These are phyloP conservation scores for Coemansia reversa DNA, from an alignment of 192 early-diverging fungal genomes.

Conservation along the genomic window DNA sequence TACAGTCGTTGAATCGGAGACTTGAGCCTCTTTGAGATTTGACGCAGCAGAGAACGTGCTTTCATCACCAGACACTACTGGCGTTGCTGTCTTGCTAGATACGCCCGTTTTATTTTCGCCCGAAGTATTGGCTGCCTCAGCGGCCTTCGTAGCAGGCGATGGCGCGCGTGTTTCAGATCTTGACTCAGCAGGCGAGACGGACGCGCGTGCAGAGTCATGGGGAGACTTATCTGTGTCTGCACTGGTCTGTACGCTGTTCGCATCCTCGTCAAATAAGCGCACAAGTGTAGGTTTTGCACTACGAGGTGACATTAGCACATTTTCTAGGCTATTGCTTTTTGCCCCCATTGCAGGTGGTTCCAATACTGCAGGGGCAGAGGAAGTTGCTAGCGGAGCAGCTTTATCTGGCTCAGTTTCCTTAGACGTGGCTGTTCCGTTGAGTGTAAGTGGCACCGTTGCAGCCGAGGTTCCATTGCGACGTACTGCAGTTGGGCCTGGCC, in stretches of 20 bases:
- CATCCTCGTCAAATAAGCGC: constrained; percentile 28
- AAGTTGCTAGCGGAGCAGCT: neutral
- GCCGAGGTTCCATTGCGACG: constrained; percentile 21
- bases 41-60: neutral
- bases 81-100: constrained; percentile 8
- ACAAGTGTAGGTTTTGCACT: constrained; percentile 19
- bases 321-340: constrained; percentile 26
- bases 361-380: neutral
- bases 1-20: neutral
- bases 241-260: neutral
- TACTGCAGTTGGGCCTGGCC: constrained; percentile 17
- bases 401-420: neutral
- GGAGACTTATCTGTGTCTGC: constrained; percentile 9
- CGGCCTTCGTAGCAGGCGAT: constrained; percentile 13
- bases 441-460: constrained; percentile 10
- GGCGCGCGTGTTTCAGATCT: constrained; percentile 21
- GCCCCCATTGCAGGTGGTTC: constrained; percentile 17
- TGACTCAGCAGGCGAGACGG: constrained; percentile 24
- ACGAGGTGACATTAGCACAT: constrained; percentile 37
- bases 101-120: neutral
- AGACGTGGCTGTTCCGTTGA: neutral
- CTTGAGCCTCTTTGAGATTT: constrained; percentile 2
- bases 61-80: constrained; percentile 16
- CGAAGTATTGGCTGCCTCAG: neutral
- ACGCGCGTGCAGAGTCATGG: constrained; percentile 35